Percentiles rank a stretch among this genome's conserved stretches.
phyloP scores from a whole-genome alignment of 305 asterid species.

The Ajuga reptans region DNA sequence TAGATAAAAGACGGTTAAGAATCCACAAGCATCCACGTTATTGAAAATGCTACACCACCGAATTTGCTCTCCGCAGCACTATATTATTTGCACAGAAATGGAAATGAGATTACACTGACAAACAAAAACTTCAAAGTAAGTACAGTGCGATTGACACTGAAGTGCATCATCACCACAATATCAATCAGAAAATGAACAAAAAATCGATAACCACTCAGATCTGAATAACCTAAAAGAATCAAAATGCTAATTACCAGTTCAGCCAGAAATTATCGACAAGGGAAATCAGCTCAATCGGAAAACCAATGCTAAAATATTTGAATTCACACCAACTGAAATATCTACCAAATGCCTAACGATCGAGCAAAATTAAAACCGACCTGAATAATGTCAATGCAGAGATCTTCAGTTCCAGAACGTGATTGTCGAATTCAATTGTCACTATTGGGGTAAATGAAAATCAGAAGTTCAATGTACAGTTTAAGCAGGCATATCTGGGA shows the following conservation, averaged over 20 bases:
- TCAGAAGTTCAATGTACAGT: too few relatives aligned
- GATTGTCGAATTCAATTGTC: conserved; percentile 35
- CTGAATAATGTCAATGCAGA: conserved; percentile 35
- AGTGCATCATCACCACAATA: neutral
- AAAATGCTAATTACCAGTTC: too few relatives aligned
- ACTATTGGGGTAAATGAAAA: too few relatives aligned
- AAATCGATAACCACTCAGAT: conserved; percentile 35
- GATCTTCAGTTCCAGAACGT: conserved; percentile 41
- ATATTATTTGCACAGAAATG: too few relatives aligned
- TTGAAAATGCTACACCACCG: too few relatives aligned
- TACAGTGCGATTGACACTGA: neutral
- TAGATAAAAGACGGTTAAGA: too few relatives aligned
- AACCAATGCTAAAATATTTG: conserved; percentile 5
- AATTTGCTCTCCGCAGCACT: too few relatives aligned
- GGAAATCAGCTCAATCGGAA: conserved; percentile 17
- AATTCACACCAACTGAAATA: neutral
- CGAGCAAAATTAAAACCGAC: conserved; percentile 30
- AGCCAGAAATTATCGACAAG: neutral
- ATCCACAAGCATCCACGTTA: too few relatives aligned
- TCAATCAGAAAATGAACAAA: neutral
- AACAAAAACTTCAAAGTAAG: too few relatives aligned
- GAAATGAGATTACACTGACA: too few relatives aligned
- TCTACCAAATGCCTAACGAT: conserved; percentile 18
- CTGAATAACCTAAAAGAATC: conserved; percentile 28
- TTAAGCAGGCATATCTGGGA: too few relatives aligned